Base-by-base conservation (phyloP, 257 asterid species). In the Osmanthus fragrans region DNA sequence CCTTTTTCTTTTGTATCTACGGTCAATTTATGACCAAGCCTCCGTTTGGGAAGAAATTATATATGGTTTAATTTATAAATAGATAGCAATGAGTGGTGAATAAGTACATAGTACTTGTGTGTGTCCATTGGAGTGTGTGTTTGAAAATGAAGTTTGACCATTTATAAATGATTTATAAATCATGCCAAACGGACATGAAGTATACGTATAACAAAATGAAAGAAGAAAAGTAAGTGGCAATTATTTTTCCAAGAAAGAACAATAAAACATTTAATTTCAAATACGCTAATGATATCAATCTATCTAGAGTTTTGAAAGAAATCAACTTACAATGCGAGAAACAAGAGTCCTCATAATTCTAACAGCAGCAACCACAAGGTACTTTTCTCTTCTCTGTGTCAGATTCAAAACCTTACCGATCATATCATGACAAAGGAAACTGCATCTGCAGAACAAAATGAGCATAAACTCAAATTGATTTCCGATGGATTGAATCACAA, bases 291-390 rank as follows among this genome's bases (percentile, higher is more conserved):
- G 58, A 68, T 2, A 39, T 25, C 70, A 71, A 49, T 66, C 23
- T 75, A 71, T 23, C 10, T 18, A 13, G 36, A 67, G 51, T 37
- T n/a, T 10, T 66, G 30, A 34, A 73, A 77, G 66, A 71, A 42
- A 76, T 80, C 66, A 84, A 86, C 99, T 89, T 86, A 96, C 99
- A 88, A 88, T 88, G 86, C 95, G 98, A 73, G 96, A 87, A 79
- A 96, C 80, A 73, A 96, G 94, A 47, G 96, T 90, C 83, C 97
- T 84, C 82, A 92, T 79, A 85, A 96, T 92, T 88, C 98, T 90
- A 88, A 96, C 88, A 65, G 97, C 98, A 79, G 97, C 97, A 80
- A 93, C 92, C 72, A 90, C 95, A 73, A 96, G 92, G 81, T 90
- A 92, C 83, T 93, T 96, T 82, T 96, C 99, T 85, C 85, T 92